Evolutionary conservation across 306 rosid genomes (phyloP), one percentile per base, ranked within the genome.

Genomic region (Casuarina equisetifolia): DNA sequence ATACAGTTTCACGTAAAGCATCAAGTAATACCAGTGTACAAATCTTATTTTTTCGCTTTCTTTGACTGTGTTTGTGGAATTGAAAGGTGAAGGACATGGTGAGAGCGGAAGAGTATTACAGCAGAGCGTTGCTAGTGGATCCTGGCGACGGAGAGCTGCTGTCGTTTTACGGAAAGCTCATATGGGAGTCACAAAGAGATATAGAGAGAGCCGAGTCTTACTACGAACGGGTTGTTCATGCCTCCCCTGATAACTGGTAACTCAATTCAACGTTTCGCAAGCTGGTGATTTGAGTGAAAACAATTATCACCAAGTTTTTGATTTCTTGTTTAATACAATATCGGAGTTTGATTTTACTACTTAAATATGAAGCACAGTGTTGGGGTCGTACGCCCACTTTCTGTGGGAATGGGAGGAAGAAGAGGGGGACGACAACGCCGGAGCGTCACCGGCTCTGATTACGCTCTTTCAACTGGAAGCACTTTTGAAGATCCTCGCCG

Each of bases 81-180:
- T 67, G 25, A 64, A 13, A 88, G 91, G 91, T 88, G 48, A 89
- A 88, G 36, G 96, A 94, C 66, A 38, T 6, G 45, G 91, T 9
- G 74, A 76, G 80, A 80, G 97, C 97, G 5, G 98, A 86, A 78
- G 97, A 92, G 64, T 94, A 73, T 70, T 92, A 88, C 45, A 89
- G 92, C 68, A 88, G 98, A 83, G 98, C 93, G 1, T 90, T 94
- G 80, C 74, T 94, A 2, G 92, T 85, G 49, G 79, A 79, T 55
- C 93, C 96, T 32, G 86, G 90, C 73, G 97, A 94, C 59, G 97
- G 93, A 10, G 97, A 94, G 48, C 35, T 90, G 83, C 81, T 94
- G 78, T 86, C 95, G 3, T 74, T 88, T 57, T 94, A 88, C 73
- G 98, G 88, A 15, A 89, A 82, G 53, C 78, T 94, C 42, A 84